Base-by-base conservation (phyloP, 129 eudicot species). In the Flaveria trinervia region DNA sequence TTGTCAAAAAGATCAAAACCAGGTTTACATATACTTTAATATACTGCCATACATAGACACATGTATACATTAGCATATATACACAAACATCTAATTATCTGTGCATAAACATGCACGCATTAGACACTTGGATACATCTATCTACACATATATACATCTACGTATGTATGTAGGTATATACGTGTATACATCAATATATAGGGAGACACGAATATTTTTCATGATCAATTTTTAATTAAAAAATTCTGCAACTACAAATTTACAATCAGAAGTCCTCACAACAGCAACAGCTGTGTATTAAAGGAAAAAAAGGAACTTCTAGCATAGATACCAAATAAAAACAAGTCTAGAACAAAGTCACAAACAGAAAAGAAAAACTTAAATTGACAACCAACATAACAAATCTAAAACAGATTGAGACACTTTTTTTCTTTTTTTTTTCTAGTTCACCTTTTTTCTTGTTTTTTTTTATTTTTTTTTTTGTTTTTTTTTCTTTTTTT, bases 401-500 rank as follows among this genome's bases (percentile, higher is more conserved):
- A 77, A 76, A 68, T 77, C 74, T 77, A 57, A 72, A 54, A 43
- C 74, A 68, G 6, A 2, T 17, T 50, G 14, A 56, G 28, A 56
- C 28, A 4, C 20, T 67, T 43, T 66, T 67, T 41, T n/a, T 11
- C 9, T 68, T 52, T 76, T 28, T 17, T 3, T 65, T 18, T 14
- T 75, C 14, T 48, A 18, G 0, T 28, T 6, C 54, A 5, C 68
- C 22, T 73, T 20, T 56, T 9, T 54, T 28, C 16, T 10, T 11
- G 33, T 50, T 25, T 20, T 13, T 60, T 46, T 25, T 28, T 8
- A 25, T 25, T 48, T 74, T 18, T 41, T 1, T 0, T 65, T 18
- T 18, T 15, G 23, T 68, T 39, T 23, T 17, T 17, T 51, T 46
- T 28, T 3, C 2, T 55, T 33, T 17, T 5, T 76, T 28, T 65